Base-by-base conservation (phyloP, 495 filamentous ascomycete genomes). In the Penicillium atrosanguineum region DNA sequence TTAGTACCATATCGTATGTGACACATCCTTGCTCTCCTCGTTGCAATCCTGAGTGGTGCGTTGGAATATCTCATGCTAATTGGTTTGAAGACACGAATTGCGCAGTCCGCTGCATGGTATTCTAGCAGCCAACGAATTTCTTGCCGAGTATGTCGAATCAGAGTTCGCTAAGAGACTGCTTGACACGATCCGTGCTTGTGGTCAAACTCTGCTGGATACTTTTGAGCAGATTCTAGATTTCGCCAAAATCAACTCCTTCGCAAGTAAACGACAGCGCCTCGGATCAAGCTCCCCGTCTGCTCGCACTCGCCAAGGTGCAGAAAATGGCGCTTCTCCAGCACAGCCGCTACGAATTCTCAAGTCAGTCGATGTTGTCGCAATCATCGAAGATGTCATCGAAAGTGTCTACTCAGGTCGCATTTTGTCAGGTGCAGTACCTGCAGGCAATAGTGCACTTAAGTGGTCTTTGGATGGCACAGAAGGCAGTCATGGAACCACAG, bases 81-180 rank as follows among this genome's bases (percentile, higher is more conserved):
- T 40, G 6, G 5, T 21, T 55, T 82, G 41, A 9, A 62, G 59
- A 37, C 86, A 89, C 57, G 86, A 89, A 58, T 67, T 88, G 19
- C 75, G 86, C 11, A 82, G 77, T 1, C 86, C 86, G 2, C 63
- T 89, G 15, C 83, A 86, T 56, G 84, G 84, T 2, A 82, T 86
- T 31, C 57, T 86, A 1, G 81, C 79, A 1, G 79, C 75, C 50
- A 74, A 74, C 9, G 84, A 88, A 59, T 77, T 89, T 45, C 65
- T 89, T 9, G 67, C 74, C 16, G 81, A 83, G 26, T 78, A 69
- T 69, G 18, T 64, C 73, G n/a, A 72, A 76, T 49, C 64, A 52
- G 29, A 71, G 71, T 59, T 79, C 79, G 55, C 69, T 56, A 37
- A 74, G 71, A 44, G 77, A 79, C 55, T 72, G 79, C 3, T 73